These are phyloP conservation scores for Protomyces inundatus DNA, from an alignment of 1,139 yeast species.

Conservation along the genomic window DNA sequence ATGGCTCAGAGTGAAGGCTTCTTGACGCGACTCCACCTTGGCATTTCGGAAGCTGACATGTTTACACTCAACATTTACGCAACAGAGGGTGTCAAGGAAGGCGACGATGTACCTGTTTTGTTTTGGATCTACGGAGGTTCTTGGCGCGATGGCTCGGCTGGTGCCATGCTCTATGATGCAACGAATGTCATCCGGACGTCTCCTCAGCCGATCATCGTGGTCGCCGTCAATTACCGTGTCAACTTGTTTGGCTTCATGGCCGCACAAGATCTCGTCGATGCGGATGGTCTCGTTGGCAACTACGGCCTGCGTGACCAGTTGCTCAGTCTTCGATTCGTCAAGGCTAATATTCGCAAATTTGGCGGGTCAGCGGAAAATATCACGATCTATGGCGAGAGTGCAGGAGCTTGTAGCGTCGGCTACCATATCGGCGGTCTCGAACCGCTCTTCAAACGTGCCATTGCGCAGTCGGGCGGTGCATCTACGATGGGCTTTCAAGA, in stretches of 20 bases:
- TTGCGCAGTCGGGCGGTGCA: constrained; percentile 17
- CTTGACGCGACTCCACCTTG: constrained; percentile 5
- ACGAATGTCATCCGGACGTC: constrained; percentile 36
- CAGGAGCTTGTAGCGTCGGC: constrained; percentile 38
- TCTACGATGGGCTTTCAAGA: constrained; percentile 15
- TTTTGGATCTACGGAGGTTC: constrained; percentile 45
- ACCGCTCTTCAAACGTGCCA: constrained; percentile 19
- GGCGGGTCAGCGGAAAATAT: constrained; percentile 41
- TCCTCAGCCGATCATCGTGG: constrained; percentile 38
- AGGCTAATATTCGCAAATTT: constrained; percentile 38
- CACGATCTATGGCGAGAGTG: constrained; percentile 42
- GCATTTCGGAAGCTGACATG: constrained; percentile 8
- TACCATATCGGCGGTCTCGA: constrained; percentile 19
- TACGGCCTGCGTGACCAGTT: constrained; percentile 40
- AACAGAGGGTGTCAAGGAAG: constrained; percentile 15
- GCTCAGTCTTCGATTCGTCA: constrained; percentile 41
- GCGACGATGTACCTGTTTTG: constrained; percentile 35
- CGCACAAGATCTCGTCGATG: constrained; percentile 32
- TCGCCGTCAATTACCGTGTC: constrained; percentile 41
- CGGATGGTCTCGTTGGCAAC: constrained; percentile 35
- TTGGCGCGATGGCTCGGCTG: constrained; percentile 37
- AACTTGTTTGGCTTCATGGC: constrained; percentile 39
- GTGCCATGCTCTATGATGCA: constrained; percentile 39
- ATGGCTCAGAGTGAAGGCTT: neutral
- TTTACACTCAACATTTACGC: constrained; percentile 16